phyloP scores from a whole-genome alignment of 805 yeast species.

The Candida tallmaniae region DNA sequence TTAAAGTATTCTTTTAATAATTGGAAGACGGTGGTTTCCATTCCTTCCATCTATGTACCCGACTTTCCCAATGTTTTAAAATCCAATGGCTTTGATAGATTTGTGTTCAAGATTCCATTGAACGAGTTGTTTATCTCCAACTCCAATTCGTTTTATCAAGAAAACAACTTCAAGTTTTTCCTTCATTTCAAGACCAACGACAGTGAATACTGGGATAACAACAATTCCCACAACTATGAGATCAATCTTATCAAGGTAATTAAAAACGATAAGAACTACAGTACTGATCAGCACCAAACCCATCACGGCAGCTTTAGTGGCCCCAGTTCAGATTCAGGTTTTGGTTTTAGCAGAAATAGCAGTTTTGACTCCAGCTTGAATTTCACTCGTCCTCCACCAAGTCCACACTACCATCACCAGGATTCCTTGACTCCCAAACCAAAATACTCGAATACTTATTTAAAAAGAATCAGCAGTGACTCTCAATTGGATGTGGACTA shows the following conservation, averaged over 20 bases:
- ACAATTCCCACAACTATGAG: constrained; percentile 53
- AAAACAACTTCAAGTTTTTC: constrained; percentile 43
- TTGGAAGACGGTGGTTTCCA: constrained; percentile 74
- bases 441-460: constrained; percentile 34
- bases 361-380: background rate
- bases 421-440: constrained; percentile 19
- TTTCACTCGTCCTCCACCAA: background rate
- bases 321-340: background rate
- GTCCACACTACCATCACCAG: background rate
- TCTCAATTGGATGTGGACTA: constrained; percentile 21
- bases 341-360: background rate
- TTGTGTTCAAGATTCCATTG: constrained; percentile 58
- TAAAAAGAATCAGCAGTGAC: constrained; percentile 30
- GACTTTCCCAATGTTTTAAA: constrained; percentile 50
- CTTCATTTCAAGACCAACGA: constrained; percentile 48
- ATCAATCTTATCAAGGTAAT: constrained; percentile 35
- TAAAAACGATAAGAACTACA: constrained; percentile 6
- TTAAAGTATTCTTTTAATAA: constrained; percentile 71
- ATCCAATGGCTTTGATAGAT: constrained; percentile 60
- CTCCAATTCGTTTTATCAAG: constrained; percentile 10
- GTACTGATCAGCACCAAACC: background rate
- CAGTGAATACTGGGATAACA: constrained; percentile 76
- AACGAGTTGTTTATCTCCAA: constrained; percentile 30
- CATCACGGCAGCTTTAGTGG: background rate
- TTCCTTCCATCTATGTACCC: constrained; percentile 56